phyloP scores from a whole-genome alignment of 1,284 basidiomycete genomes.

The Ceratobasidium papillatum region DNA sequence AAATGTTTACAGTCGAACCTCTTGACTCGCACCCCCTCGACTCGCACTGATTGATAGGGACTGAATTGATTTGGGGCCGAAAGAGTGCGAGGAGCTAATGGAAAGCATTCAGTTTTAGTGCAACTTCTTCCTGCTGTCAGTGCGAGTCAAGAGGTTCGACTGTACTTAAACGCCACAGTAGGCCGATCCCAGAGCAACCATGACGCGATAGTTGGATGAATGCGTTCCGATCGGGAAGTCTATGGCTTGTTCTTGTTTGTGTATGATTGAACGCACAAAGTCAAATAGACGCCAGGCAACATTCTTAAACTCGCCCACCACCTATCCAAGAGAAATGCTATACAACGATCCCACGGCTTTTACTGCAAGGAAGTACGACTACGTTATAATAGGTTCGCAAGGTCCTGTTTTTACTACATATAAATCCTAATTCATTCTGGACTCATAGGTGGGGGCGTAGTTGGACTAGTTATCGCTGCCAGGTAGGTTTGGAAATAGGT shows the following conservation, averaged over 20 bases:
- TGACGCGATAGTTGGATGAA: not conserved
- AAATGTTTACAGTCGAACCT: too few relatives aligned
- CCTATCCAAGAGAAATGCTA: constrained; percentile 10
- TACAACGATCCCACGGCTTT: constrained; percentile 3
- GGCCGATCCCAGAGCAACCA: not conserved
- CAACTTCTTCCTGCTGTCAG: too few relatives aligned
- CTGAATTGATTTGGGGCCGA: too few relatives aligned
- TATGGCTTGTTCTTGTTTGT: not conserved
- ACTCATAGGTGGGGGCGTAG: constrained; percentile 44
- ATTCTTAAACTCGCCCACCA: not conserved
- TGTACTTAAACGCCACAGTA: too few relatives aligned
- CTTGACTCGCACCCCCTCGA: too few relatives aligned
- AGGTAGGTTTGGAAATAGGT: constrained; percentile 19
- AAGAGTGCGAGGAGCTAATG: too few relatives aligned
- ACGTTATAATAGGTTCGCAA: constrained; percentile 41
- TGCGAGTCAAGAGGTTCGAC: too few relatives aligned
- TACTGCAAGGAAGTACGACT: constrained; percentile 30
- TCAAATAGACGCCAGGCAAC: not conserved
- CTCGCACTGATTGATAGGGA: too few relatives aligned
- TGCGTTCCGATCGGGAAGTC: not conserved
- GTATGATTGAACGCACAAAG: not conserved
- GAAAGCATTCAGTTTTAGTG: too few relatives aligned
- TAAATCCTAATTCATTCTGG: not conserved
- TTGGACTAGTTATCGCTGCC: constrained; percentile 44
- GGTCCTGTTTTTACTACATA: not conserved